A percentile compares a stretch with the other conserved stretches of the same genome.
Conservation (phyloP, 257 asterid genomes). For the Leonotis leonurus region DNA sequence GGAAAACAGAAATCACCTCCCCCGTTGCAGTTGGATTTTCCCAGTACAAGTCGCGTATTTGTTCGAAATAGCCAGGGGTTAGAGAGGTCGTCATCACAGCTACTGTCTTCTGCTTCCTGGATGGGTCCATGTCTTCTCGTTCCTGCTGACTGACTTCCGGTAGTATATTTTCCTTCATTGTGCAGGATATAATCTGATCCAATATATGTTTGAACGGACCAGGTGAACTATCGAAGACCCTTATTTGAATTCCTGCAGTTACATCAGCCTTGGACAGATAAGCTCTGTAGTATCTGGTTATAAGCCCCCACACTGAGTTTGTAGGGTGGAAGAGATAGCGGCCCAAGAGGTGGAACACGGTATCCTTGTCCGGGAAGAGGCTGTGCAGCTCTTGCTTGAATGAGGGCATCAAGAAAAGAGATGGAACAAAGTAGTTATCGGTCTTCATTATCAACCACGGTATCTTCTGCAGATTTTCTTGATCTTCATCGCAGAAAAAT, state of each 20-base stretch:
- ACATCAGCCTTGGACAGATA: constrained; percentile 51
- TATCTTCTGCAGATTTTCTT: constrained; percentile 29
- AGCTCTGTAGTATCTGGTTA: constrained; percentile 51
- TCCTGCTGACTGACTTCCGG: constrained; percentile 31
- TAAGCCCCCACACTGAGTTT: constrained; percentile 62
- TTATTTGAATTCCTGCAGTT: constrained; percentile 56
- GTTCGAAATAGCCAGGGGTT: constrained; percentile 45
- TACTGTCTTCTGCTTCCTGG: constrained; percentile 26
- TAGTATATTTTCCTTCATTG: constrained; percentile 38
- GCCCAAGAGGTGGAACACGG: constrained; percentile 67
- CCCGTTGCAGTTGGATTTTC: constrained; percentile 50
- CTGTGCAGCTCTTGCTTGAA: constrained; percentile 44
- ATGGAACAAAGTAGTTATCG: constrained; percentile 59
- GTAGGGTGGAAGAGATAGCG: constrained; percentile 74
- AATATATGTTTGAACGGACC: constrained; percentile 43
- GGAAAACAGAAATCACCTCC: constrained; percentile 47
- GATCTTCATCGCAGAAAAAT: constrained; percentile 65
- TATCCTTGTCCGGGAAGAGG: constrained; percentile 63
- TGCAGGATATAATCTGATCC: constrained; percentile 55
- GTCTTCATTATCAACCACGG: constrained; percentile 62
- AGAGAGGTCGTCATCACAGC: constrained; percentile 53
- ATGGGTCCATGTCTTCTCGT: not conserved
- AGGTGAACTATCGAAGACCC: constrained; percentile 33
- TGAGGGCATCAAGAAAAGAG: constrained; percentile 55
- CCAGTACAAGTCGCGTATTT: constrained; percentile 52